Percentiles rank a stretch among this genome's conserved stretches.
Evolutionary conservation across 768 basidiomycete genomes (phyloP).

Genomic region (Pisolithus albus): DNA sequence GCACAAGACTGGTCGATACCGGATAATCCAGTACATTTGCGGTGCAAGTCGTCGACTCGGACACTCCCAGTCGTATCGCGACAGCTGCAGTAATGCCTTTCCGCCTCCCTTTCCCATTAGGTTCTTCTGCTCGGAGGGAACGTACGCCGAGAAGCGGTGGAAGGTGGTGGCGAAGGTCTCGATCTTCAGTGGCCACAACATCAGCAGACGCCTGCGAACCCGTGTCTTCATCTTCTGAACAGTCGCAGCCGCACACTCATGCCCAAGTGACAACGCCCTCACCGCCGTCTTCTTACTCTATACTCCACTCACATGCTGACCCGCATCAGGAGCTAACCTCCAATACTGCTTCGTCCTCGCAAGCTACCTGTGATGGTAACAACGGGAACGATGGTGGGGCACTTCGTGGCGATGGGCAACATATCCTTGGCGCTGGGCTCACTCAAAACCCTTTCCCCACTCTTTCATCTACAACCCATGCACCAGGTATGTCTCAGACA

Average conservation of each 20-base stretch:
- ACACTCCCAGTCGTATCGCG: not conserved
- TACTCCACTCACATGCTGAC: not conserved
- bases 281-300: not conserved
- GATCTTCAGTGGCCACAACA: slow-evolving; percentile 67
- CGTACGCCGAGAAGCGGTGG: slow-evolving; percentile 33
- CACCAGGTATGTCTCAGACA: slow-evolving; percentile 13
- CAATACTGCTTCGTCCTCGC: slow-evolving; percentile 6
- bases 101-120: slow-evolving; percentile 22
- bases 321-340: not conserved
- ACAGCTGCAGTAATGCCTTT: slow-evolving; percentile 19
- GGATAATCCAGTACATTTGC: not conserved
- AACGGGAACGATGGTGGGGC: slow-evolving; percentile 17
- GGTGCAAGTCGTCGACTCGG: not conserved
- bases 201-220: slow-evolving; percentile 20
- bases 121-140: slow-evolving; percentile 31
- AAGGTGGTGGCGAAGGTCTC: slow-evolving; percentile 80
- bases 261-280: not conserved
- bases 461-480: slow-evolving; percentile 7
- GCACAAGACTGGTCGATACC: no score
- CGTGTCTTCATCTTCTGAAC: not conserved
- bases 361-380: slow-evolving; percentile 9
- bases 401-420: slow-evolving; percentile 9
- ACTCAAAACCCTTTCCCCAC: not conserved
- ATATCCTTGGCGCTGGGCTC: slow-evolving; percentile 13
- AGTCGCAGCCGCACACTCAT: not conserved